Evolutionary conservation across 1,284 basidiomycete species (phyloP).

Genomic region (Leccinum angustisporum): DNA sequence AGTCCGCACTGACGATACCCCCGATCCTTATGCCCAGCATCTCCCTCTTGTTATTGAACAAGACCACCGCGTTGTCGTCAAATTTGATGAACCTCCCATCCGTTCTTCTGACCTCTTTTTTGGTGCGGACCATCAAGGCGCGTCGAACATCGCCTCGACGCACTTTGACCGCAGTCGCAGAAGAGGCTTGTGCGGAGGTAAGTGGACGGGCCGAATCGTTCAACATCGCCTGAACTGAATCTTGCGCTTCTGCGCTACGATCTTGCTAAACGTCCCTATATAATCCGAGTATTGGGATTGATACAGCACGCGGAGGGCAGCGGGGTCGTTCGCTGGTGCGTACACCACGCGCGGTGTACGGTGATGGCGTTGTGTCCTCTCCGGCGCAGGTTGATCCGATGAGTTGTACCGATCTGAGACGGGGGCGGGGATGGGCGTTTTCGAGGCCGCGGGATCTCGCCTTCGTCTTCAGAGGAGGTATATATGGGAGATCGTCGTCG

Average conservation of each 20-base stretch:
- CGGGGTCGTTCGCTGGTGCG: slow-evolving; percentile 48
- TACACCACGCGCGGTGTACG: slow-evolving; percentile 28
- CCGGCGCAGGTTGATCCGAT: slow-evolving; percentile 26
- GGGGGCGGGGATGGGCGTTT: slow-evolving; percentile 28
- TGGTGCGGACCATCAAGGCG: slow-evolving; percentile 92
- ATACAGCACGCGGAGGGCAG: slow-evolving; percentile 52
- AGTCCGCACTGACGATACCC: slow-evolving; percentile 89
- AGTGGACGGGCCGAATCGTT: slow-evolving; percentile 42
- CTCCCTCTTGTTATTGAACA: slow-evolving; percentile 96
- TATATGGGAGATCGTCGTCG: slow-evolving; percentile 52
- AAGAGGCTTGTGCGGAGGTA: slow-evolving; percentile 56
- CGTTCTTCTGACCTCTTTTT: slow-evolving; percentile 79
- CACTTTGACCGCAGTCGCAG: slow-evolving; percentile 77
- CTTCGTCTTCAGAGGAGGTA: slow-evolving; percentile 64
- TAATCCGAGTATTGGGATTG: slow-evolving; percentile 51
- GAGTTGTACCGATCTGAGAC: slow-evolving; percentile 31
- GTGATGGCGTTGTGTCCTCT: slow-evolving; percentile 19
- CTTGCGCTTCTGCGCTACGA: slow-evolving; percentile 49
- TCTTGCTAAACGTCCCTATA: slow-evolving; percentile 43
- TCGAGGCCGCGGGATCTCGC: slow-evolving; percentile 33
- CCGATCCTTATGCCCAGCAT: slow-evolving; percentile 95
- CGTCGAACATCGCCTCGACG: slow-evolving; percentile 91
- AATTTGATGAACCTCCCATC: slow-evolving; percentile 88
- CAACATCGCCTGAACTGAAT: slow-evolving; percentile 36
- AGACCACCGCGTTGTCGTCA: slow-evolving; percentile 96